Evolutionary conservation across 2,329 filamentous ascomycete genomes (phyloP).

Genomic region (Talaromyces sp.): DNA sequence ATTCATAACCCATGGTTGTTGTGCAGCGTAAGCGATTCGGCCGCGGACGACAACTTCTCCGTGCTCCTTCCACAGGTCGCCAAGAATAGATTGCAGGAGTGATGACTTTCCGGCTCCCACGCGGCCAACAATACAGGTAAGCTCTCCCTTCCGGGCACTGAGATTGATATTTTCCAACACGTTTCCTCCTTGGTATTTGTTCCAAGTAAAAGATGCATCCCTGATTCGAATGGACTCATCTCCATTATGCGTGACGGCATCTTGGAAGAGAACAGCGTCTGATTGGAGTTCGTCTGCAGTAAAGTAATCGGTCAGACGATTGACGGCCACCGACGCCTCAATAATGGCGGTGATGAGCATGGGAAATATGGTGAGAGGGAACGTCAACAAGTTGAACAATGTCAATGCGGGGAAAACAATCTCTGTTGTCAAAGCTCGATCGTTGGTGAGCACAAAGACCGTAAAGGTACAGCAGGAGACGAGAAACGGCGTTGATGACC

Average conservation of each 20-base stretch:
- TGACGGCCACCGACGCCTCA: slow-evolving; percentile 88
- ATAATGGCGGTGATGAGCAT: slow-evolving; percentile 98
- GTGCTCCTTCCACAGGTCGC: slow-evolving; percentile 83
- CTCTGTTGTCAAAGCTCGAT: slow-evolving; percentile 78
- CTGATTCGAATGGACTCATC: slow-evolving; percentile 81
- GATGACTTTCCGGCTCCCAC: slow-evolving; percentile 97
- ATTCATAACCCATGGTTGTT: slow-evolving; percentile 95
- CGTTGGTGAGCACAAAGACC: slow-evolving; percentile 80
- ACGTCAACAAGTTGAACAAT: slow-evolving; percentile 92
- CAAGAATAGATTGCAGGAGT: slow-evolving; percentile 78
- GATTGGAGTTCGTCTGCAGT: slow-evolving; percentile 82
- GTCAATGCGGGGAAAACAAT: slow-evolving; percentile 92
- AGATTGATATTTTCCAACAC: slow-evolving; percentile 81
- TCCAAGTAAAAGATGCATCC: slow-evolving; percentile 90
- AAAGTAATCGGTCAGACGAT: slow-evolving; percentile 77
- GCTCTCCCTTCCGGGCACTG: slow-evolving; percentile 82
- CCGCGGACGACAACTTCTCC: slow-evolving; percentile 80
- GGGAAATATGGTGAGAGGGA: slow-evolving; percentile 85
- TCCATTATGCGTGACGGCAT: slow-evolving; percentile 66
- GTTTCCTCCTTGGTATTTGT: slow-evolving; percentile 64
- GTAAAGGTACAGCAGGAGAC: slow-evolving; percentile 96
- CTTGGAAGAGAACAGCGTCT: slow-evolving; percentile 68
- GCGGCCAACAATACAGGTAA: slow-evolving; percentile 86
- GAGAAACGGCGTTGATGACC: slow-evolving; percentile 94
- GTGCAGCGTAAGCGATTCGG: slow-evolving; percentile 81